Evolutionary conservation across 1,284 basidiomycete species (phyloP).

Genomic region (Trichosporon sp.): DNA sequence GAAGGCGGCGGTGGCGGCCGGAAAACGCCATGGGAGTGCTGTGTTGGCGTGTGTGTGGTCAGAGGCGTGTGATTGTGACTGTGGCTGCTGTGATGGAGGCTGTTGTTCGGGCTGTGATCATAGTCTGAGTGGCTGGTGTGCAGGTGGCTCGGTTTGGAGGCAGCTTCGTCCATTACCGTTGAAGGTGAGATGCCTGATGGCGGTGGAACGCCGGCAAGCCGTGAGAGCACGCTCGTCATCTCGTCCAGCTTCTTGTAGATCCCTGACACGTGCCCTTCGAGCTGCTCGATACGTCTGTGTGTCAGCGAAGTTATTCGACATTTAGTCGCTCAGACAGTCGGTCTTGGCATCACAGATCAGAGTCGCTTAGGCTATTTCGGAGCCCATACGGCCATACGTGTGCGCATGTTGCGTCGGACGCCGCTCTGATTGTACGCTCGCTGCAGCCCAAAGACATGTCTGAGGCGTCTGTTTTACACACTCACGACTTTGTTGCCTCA

Average conservation of each 20-base stretch:
- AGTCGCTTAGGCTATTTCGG: too few species aligned
- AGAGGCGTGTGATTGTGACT: not conserved
- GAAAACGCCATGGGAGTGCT: not conserved
- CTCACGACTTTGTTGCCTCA: constrained; percentile 2
- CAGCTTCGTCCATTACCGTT: not conserved
- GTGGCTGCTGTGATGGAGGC: not conserved
- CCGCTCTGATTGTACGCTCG: too few species aligned
- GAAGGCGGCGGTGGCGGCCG: not conserved
- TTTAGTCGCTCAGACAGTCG: not conserved
- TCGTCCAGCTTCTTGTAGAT: constrained; percentile 19
- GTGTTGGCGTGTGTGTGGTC: not conserved
- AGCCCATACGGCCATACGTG: too few species aligned
- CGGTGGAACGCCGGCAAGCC: not conserved
- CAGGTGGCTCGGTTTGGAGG: not conserved
- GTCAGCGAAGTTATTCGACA: not conserved
- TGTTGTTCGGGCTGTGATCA: not conserved
- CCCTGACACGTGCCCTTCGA: constrained; percentile 16
- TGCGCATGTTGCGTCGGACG: too few species aligned
- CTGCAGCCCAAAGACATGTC: too few species aligned
- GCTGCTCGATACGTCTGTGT: constrained; percentile 8
- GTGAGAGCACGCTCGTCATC: constrained; percentile 5
- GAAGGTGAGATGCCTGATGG: not conserved
- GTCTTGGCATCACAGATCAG: too few species aligned
- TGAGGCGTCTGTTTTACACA: not conserved
- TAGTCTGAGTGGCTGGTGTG: not conserved